These are phyloP conservation scores for Dactylellina cionopaga DNA, from an alignment of 2,329 filamentous ascomycete species.

Conservation along the genomic window DNA sequence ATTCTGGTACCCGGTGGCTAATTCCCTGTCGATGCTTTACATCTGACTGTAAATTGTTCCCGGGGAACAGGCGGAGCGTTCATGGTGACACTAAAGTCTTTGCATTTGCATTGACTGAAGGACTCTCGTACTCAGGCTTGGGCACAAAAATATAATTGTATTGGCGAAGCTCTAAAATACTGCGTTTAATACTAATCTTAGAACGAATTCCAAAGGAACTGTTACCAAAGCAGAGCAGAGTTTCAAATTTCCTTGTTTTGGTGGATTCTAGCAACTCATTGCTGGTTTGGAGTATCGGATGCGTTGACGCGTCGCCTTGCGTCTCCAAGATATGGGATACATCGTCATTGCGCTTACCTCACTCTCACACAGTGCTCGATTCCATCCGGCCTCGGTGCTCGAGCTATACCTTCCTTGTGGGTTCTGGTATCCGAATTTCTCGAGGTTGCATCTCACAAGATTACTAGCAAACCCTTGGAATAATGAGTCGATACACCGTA, in stretches of 20 bases:
- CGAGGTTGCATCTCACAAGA: conserved; percentile 37
- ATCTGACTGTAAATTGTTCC: conserved; percentile 33
- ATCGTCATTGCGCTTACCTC: conserved; percentile 45
- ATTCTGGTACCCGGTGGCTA: conserved; percentile 35
- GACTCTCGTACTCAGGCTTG: too few relatives aligned
- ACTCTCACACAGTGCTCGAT: conserved; percentile 4
- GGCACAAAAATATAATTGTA: background rate
- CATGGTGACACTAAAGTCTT: too few relatives aligned
- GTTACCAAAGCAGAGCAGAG: background rate
- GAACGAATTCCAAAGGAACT: background rate
- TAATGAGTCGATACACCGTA: conserved; percentile 46
- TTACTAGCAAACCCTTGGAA: conserved; percentile 40
- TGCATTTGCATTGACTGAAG: too few relatives aligned
- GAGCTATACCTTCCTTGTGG: conserved; percentile 46
- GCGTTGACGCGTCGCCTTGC: conserved; percentile 36
- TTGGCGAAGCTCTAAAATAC: background rate
- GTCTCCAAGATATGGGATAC: conserved; percentile 5
- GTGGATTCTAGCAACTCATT: too few relatives aligned
- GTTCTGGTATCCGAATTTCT: conserved; percentile 39
- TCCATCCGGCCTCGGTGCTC: conserved; percentile 26
- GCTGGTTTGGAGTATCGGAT: background rate
- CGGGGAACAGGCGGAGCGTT: background rate
- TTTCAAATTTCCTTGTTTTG: background rate
- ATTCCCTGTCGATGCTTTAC: conserved; percentile 2
- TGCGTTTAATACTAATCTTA: conserved; percentile 4